phyloP scores from a whole-genome alignment of 257 asterid species.

The Ligustrum vulgare region DNA sequence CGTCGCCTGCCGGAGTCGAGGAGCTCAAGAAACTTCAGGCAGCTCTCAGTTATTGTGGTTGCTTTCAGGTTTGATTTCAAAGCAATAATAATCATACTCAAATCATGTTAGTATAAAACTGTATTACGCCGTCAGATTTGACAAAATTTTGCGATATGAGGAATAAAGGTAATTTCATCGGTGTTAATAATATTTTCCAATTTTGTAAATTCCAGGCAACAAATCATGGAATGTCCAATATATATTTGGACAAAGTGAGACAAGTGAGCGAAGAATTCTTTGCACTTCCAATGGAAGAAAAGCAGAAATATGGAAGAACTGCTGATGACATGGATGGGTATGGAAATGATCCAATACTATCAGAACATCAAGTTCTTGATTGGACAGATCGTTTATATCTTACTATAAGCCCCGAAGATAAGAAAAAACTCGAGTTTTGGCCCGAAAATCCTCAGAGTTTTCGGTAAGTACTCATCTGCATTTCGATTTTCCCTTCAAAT shows the following conservation, averaged over 20 bases:
- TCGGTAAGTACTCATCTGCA: conserved; percentile 31
- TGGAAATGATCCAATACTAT: conserved; percentile 55
- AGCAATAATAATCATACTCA: background rate
- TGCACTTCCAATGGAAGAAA: conserved; percentile 34
- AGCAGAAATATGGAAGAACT: too few species aligned
- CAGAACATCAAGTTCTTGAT: conserved; percentile 56
- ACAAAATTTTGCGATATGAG: too few species aligned
- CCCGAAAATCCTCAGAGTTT: conserved; percentile 54
- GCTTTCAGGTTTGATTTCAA: conserved; percentile 24
- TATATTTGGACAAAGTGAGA: conserved; percentile 34
- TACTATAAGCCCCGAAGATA: conserved; percentile 44
- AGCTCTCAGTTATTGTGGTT: conserved; percentile 24
- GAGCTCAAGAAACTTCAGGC: conserved; percentile 27
- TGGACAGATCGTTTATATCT: conserved; percentile 71
- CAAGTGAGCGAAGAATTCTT: conserved; percentile 40
- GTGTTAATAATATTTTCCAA: too few species aligned
- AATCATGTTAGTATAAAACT: too few species aligned
- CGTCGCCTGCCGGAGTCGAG: conserved; percentile 16
- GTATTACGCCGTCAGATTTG: too few species aligned
- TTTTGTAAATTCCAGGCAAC: conserved; percentile 31
- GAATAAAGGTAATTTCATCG: background rate
- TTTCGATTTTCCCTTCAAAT: too few species aligned
- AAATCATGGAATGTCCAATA: conserved; percentile 59
- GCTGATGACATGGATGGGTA: conserved; percentile 44
- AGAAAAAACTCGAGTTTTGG: conserved; percentile 43